These are phyloP conservation scores for Xenoacremonium recifei DNA, from an alignment of 2,329 filamentous ascomycete species.

Conservation along the genomic window DNA sequence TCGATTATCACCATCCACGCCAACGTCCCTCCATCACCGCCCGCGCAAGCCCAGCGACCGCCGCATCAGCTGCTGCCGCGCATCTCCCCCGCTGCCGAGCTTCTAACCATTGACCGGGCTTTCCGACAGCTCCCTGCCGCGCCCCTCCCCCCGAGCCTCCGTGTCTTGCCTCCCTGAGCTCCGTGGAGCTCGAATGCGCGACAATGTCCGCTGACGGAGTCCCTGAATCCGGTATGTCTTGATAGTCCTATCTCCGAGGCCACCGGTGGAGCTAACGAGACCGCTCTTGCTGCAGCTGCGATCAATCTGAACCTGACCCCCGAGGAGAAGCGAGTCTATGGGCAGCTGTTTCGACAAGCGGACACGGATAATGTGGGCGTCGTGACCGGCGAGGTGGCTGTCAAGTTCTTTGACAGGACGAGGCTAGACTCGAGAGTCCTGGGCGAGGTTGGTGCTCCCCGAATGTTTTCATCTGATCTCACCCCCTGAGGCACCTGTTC, in stretches of 20 bases:
- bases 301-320: conserved; percentile 80
- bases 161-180: conserved; percentile 18
- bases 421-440: conserved; percentile 80
- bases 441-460: conserved; percentile 66
- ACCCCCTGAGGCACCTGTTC: too few species aligned
- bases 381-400: conserved; percentile 91
- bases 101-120: background rate
- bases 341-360: conserved; percentile 88
- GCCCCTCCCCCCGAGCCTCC: conserved; percentile 12
- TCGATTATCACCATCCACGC: conserved; percentile 11
- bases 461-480: background rate
- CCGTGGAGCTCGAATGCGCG: conserved; percentile 26
- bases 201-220: conserved; percentile 25
- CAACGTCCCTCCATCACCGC: background rate
- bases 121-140: too few species aligned
- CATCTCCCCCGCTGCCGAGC: background rate
- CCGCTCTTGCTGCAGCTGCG: conserved; percentile 40
- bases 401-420: conserved; percentile 98
- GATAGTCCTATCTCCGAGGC: conserved; percentile 1
- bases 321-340: conserved; percentile 92
- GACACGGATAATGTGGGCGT: conserved; percentile 90
- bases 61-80: background rate
- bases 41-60: background rate
- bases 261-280: conserved; percentile 18
- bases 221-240: conserved; percentile 19